Evolutionary conservation across 1,284 basidiomycete species (phyloP), one percentile per base, ranked within the genome.

Genomic region (Moniliophthora roreri): DNA sequence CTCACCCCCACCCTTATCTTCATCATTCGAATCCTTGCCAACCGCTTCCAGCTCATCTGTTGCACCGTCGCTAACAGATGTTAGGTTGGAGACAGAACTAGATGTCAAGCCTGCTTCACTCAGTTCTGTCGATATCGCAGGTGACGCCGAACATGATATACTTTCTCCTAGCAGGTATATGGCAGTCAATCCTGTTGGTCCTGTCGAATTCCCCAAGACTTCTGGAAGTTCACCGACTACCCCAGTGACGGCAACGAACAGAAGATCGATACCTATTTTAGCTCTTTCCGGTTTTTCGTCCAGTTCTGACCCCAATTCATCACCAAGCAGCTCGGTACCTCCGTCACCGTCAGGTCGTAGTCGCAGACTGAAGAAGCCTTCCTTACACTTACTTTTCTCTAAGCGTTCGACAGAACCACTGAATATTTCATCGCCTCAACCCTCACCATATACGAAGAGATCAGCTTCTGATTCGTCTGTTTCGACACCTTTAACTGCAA

Each of bases 331-430:
- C 39, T 64, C 66, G 28, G 53, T 62, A 21, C 61, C 62, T 35
- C 46, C 60, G 40, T 65, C 65, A 52, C 65, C 69, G 16, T 24
- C 42, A 6, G 11, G 7, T 32, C 64, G 67, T 26, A 66, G 66
- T 16, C 67, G 51, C 53, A 70, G 80, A 58, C 42, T 74, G 53
- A 82, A 81, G 65, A 82, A 79, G 56, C 79, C 81, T 1, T 83
- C 82, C 3, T 61, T 83, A 52, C 78, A 78, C 51, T 63, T 81
- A 15, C 63, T 84, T 21, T 80, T 83, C 62, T 72, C 78, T 21
- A 82, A 79, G 64, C 72, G 72, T 40, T 75, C 78, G 11, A 63
- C 69, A 41, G 62, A 64, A n/a, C 58, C 63, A 3, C 54, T 60
- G 16, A 60, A 58, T 46, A 46, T 23, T 41, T 54, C 16, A 40